phyloP scores from a whole-genome alignment of 1,284 basidiomycete genomes.

The Microbotryomycetes sp. region DNA sequence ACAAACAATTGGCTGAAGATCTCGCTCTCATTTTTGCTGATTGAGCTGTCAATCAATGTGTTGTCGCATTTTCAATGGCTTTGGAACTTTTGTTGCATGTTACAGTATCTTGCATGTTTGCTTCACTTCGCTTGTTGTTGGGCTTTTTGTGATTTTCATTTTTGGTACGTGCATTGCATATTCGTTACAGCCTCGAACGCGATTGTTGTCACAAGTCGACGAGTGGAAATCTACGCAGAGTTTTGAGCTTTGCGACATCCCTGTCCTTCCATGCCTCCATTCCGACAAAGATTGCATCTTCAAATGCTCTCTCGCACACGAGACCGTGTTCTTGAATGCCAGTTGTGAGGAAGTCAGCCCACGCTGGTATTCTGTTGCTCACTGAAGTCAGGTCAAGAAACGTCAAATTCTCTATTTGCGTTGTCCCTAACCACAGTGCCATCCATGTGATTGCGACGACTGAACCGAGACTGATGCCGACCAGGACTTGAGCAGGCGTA shows the following conservation, averaged over 20 bases:
- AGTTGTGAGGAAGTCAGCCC: not conserved
- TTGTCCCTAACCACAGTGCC: constrained; percentile 32
- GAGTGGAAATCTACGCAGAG: not conserved
- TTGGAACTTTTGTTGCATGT: too few species aligned
- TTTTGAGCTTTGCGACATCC: not conserved
- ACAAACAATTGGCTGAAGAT: constrained; percentile 31
- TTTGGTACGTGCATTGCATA: not conserved
- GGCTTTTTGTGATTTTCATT: not conserved
- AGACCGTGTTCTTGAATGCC: constrained; percentile 22
- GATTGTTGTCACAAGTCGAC: not conserved
- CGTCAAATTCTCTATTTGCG: constrained; percentile 6
- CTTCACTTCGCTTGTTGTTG: not conserved
- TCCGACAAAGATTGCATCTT: constrained; percentile 19
- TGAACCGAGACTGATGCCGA: constrained; percentile 34
- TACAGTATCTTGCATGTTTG: not conserved
- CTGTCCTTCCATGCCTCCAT: constrained; percentile 18
- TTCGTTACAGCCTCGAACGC: too few species aligned
- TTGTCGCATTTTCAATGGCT: too few species aligned
- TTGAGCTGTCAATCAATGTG: too few species aligned
- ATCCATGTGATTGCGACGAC: constrained; percentile 34
- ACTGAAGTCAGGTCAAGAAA: not conserved
- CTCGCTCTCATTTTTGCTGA: constrained; percentile 28
- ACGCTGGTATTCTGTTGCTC: too few species aligned
- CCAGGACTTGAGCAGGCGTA: constrained; percentile 38
- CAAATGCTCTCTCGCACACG: constrained; percentile 23